Evolutionary conservation across 1,284 basidiomycete species (phyloP), one percentile per base, ranked within the genome.

Genomic region (Tausonia pullulans): DNA sequence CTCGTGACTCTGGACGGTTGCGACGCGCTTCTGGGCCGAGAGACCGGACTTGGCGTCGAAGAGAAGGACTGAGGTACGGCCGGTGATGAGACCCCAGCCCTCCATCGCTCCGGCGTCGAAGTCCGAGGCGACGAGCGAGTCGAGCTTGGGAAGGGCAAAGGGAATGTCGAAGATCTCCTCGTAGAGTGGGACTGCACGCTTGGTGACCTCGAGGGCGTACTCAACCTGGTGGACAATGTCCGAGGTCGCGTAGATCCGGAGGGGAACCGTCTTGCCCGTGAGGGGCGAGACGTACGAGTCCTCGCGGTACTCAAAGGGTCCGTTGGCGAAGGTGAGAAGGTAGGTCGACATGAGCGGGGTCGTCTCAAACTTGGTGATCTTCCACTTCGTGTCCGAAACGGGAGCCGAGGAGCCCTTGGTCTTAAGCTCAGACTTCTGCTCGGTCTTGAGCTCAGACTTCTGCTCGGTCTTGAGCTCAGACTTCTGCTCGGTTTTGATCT

Each of bases 131-230:
- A 73, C 79, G 11, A 94, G 80, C 1, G 91, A 93, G 73, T 96
- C 92, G 58, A 95, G 81, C 79, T 98, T 97, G 14, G 94, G 91
- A 58, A 97, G 80, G 39, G 94, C 91, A 75, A 88, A 96, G 68
- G 88, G 88, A 69, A 95, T 85, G 70, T 91, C 86, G 71, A 95
- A 95, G 61, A 93, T 83, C 74, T 90, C 81, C 77, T 98, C 95
- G 74, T 97, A 98, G n/a, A 94, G 76, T 27, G 93, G 93, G 43
- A 97, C 79, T 4, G 92, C 88, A 70, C 83, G 83, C 54, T 83
- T 83, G 78, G 91, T 96, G 70, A 96, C 87, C 69, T 97, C 92
- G 56, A 98, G 84, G 9, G 90, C 90, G 65, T 80, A 79, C 68
- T 80, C 77, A 41, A 79, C 81, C 72, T 82, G 81, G 71, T 87